Conservation (phyloP, 139 green algal species). For the Chlamydomonas applanata region DNA sequence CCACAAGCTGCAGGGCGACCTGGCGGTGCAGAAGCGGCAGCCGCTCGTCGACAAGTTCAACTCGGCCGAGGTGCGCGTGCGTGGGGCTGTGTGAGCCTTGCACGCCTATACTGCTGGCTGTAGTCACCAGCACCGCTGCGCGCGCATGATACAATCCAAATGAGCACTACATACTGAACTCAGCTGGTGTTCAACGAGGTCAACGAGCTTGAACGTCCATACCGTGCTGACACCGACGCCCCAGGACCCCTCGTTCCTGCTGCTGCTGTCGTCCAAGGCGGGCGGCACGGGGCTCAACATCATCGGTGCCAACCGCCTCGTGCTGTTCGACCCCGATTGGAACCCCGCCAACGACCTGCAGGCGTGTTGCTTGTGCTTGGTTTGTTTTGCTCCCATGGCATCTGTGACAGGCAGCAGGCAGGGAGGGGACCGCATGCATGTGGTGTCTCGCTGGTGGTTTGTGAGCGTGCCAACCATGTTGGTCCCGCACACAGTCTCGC, state of each 20-base stretch:
- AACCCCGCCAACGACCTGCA: conserved; percentile 83
- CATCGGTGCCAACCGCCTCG: conserved; percentile 90
- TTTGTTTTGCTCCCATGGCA: too few relatives aligned
- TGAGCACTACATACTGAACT: too few relatives aligned
- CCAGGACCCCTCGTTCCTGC: conserved; percentile 75
- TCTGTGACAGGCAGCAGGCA: too few relatives aligned
- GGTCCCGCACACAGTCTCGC: too few relatives aligned
- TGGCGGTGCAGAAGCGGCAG: conserved; percentile 79
- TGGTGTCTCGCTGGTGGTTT: too few relatives aligned
- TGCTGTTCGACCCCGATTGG: conserved; percentile 96
- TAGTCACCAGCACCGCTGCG: background rate
- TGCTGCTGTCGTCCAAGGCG: conserved; percentile 35
- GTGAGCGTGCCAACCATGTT: too few relatives aligned
- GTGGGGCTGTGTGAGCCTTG: background rate
- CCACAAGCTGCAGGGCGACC: conserved; percentile 85
- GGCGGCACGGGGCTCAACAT: conserved; percentile 96
- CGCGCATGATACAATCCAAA: too few relatives aligned
- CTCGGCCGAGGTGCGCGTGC: conserved; percentile 28
- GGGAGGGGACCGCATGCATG: too few relatives aligned
- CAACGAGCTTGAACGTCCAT: too few relatives aligned
- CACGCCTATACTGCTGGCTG: background rate
- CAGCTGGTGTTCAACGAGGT: too few relatives aligned
- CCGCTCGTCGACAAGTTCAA: conserved; percentile 90
- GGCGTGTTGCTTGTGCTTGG: conserved; percentile 8
- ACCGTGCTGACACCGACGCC: too few relatives aligned